phyloP scores from a whole-genome alignment of 2,329 filamentous ascomycete genomes.

The Elsinoe fawcettii region DNA sequence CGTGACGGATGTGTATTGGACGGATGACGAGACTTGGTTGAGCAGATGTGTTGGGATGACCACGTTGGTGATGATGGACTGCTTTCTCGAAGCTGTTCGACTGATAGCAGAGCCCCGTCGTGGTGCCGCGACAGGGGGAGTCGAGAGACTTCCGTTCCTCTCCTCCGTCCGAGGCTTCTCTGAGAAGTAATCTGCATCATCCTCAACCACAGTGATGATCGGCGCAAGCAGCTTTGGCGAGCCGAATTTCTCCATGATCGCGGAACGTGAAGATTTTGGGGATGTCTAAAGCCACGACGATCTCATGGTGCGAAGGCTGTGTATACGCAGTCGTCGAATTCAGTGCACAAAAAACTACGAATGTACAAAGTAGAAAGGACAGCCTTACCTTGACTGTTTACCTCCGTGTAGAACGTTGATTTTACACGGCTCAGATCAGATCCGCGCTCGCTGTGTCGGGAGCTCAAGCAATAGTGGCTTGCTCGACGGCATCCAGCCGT shows the following conservation, averaged over 20 bases:
- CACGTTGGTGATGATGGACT: slow-evolving; percentile 7
- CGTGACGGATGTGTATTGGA: neutral
- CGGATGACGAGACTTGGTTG: neutral
- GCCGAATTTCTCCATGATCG: neutral
- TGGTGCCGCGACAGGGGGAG: neutral
- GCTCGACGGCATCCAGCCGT: neutral
- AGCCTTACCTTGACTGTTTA: slow-evolving; percentile 11
- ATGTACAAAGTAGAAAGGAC: neutral
- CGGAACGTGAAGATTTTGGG: neutral
- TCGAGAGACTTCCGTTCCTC: neutral
- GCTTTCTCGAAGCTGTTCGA: neutral
- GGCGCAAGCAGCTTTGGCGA: slow-evolving; percentile 9
- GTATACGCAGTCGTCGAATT: neutral
- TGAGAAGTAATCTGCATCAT: slow-evolving; percentile 4
- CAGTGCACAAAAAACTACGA: neutral
- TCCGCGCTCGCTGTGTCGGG: neutral
- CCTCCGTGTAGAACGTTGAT: neutral
- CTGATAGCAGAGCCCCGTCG: neutral
- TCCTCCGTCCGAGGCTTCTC: neutral
- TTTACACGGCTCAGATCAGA: neutral
- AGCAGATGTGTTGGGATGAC: slow-evolving; percentile 6
- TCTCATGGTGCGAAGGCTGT: neutral
- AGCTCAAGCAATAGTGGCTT: slow-evolving; percentile 1
- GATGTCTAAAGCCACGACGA: neutral
- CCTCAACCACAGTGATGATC: slow-evolving; percentile 7